Base-by-base conservation (phyloP, 192 early-diverging fungal species). In the Coemansia sp. region DNA sequence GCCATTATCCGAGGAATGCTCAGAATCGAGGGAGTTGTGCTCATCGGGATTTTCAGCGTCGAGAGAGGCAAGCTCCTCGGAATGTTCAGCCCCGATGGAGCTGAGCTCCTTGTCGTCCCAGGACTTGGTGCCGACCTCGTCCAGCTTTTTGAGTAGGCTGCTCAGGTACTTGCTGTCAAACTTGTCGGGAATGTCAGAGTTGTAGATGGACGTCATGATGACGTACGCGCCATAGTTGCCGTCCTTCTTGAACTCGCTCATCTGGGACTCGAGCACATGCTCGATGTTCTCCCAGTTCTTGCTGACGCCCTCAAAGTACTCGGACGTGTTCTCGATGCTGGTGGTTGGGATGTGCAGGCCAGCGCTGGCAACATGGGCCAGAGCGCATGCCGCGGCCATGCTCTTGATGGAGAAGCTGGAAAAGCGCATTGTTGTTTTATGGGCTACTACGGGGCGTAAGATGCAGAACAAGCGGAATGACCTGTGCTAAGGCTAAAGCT, bases 261-360 rank as follows among this genome's bases (percentile, higher is more conserved):
- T 54, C 48, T 65, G 62, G 6, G 23, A 57, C 6, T 64, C 18
- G n/a, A 71, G 35, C 10, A 36, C 36, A 16, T 32, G 25, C 30
- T 52, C 62, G 19, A 71, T 28, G 46, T 49, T 48, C 20, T 9
- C 42, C 69, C 69, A 71, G 47, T 64, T 55, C 34, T 42, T 36
- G 49, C 69, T 72, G 13, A 63, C 60, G 0, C 45, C 54, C 27
- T 55, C 54, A 34, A 46, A 66, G 69, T 65, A 71, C 47, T 58
- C 62, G 45, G 20, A 19, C 0, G 69, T 66, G 63, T 65, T 64
- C 46, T 72, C 69, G 23, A 66, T 66, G 32, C 58, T 42, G 27
- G 64, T 72, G 10, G 69, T 48, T 7, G 69, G 69, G 18, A 72
- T 72, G 55, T 58, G 62, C 25, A 66, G 46, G 10, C 57, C 49